A percentile compares a stretch with the other conserved stretches of the same genome.
These are phyloP conservation scores for Cercospora sp. DNA, from an alignment of 2,329 filamentous ascomycete genomes.

Conservation along the genomic window DNA sequence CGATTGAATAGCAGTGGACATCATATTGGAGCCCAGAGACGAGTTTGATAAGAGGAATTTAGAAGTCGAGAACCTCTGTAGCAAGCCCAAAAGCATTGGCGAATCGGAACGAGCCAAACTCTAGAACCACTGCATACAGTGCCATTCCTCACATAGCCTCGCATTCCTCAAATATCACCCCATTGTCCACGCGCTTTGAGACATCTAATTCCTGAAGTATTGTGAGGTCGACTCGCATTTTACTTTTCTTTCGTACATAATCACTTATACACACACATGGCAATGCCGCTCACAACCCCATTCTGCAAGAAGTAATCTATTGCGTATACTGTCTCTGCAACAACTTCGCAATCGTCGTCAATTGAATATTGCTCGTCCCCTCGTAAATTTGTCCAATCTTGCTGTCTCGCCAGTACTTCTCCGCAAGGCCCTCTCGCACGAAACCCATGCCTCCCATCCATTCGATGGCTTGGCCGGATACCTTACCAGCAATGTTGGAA, in stretches of 20 bases:
- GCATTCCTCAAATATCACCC: neutral
- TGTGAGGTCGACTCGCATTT: neutral
- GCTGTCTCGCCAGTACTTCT: slow-evolving; percentile 97
- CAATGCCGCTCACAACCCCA: neutral
- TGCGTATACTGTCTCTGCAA: slow-evolving; percentile 68
- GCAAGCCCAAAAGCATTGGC: neutral
- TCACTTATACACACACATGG: neutral
- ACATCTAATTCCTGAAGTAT: neutral
- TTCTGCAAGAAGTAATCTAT: neutral
- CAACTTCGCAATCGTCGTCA: slow-evolving; percentile 70
- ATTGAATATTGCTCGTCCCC: slow-evolving; percentile 76
- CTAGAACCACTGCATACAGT: neutral
- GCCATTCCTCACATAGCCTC: neutral
- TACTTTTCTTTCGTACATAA: neutral
- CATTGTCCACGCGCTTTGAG: neutral
- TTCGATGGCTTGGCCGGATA: slow-evolving; percentile 84
- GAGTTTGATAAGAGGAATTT: neutral
- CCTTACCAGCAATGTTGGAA: slow-evolving; percentile 85
- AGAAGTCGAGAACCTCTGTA: neutral
- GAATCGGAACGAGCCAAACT: neutral
- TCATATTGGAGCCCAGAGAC: neutral
- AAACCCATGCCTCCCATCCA: slow-evolving; percentile 99
- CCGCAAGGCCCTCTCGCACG: slow-evolving; percentile 89
- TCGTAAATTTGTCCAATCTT: slow-evolving; percentile 91
- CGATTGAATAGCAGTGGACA: neutral